phyloP scores from a whole-genome alignment of 2,329 filamentous ascomycete genomes.

The Mycosphaerelloides madeirae region DNA sequence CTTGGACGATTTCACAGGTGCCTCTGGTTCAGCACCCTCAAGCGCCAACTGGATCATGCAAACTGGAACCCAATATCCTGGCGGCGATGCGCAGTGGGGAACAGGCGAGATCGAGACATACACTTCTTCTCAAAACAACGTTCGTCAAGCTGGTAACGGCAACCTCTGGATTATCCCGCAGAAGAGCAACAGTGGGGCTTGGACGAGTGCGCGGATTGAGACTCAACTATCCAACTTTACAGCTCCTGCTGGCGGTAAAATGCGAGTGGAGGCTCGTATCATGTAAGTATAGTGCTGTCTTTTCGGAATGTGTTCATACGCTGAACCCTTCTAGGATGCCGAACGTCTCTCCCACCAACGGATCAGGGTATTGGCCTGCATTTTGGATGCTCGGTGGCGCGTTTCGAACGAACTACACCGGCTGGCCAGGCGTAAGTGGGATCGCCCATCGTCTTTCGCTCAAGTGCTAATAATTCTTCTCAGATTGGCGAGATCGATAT shows the following conservation, averaged over 20 bases:
- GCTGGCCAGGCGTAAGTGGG: constrained; percentile 26
- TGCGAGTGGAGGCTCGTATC: constrained; percentile 25
- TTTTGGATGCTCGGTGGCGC: constrained; percentile 22
- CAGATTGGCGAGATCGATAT: constrained; percentile 33
- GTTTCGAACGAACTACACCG: constrained; percentile 20
- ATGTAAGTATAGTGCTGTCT: too few species aligned
- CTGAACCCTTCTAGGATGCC: too few species aligned
- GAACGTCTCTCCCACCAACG: constrained; percentile 13
- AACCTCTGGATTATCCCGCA: constrained; percentile 39
- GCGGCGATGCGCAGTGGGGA: constrained; percentile 47
- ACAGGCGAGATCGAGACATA: constrained; percentile 48
- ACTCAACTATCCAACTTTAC: constrained; percentile 19
- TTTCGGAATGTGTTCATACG: too few species aligned
- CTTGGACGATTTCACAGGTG: constrained; percentile 36
- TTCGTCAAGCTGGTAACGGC: constrained; percentile 36
- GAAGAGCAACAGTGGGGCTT: constrained; percentile 22
- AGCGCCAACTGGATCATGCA: constrained; percentile 42
- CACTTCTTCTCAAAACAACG: constrained; percentile 39
- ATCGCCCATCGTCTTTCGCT: too few species aligned
- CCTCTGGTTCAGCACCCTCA: constrained; percentile 33
- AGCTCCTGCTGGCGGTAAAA: constrained; percentile 23
- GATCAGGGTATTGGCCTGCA: constrained; percentile 23
- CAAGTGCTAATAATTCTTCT: too few species aligned
- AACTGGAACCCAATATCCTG: constrained; percentile 45
- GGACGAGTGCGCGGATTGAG: constrained; percentile 22